A percentile compares a stretch with the other conserved stretches of the same genome.
phyloP scores from a whole-genome alignment of 148 eudicot genomes.

The Vaccinium darrowii region DNA sequence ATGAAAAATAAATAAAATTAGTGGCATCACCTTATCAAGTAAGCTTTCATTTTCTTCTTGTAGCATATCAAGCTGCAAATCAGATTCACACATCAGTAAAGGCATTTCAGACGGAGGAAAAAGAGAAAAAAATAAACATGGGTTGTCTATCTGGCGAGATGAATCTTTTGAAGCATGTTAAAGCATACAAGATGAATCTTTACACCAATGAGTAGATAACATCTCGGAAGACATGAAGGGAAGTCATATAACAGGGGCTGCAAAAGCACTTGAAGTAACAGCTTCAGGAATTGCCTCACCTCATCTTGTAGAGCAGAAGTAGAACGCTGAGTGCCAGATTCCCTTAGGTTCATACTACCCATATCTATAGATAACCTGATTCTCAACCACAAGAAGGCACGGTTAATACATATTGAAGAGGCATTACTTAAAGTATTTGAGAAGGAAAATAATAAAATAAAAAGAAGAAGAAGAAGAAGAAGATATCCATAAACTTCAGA shows the following conservation, averaged over 20 bases:
- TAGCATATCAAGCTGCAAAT: constrained; percentile 91
- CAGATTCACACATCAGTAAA: constrained; percentile 6
- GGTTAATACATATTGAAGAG: neutral
- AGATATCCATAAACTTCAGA: neutral
- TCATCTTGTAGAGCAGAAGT: constrained; percentile 88
- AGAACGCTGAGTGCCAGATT: constrained; percentile 43
- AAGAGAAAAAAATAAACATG: neutral
- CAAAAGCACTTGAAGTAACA: neutral
- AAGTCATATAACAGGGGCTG: neutral
- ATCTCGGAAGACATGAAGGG: neutral
- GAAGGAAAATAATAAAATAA: neutral
- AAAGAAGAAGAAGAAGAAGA: no score
- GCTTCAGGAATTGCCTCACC: constrained; percentile 39
- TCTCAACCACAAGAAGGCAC: constrained; percentile 8
- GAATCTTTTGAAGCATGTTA: neutral
- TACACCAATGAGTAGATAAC: neutral
- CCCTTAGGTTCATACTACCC: constrained; percentile 75
- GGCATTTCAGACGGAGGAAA: neutral
- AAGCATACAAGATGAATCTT: neutral
- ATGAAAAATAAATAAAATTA: neutral
- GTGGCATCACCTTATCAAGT: constrained; percentile 68
- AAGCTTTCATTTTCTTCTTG: constrained; percentile 92
- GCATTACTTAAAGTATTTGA: neutral
- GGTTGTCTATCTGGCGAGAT: neutral
- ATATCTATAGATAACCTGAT: constrained; percentile 77